Evolutionary conservation across 208 protist genomes (phyloP), one percentile per base, ranked within the genome.

Genomic region (Porcisia hertigi): DNA sequence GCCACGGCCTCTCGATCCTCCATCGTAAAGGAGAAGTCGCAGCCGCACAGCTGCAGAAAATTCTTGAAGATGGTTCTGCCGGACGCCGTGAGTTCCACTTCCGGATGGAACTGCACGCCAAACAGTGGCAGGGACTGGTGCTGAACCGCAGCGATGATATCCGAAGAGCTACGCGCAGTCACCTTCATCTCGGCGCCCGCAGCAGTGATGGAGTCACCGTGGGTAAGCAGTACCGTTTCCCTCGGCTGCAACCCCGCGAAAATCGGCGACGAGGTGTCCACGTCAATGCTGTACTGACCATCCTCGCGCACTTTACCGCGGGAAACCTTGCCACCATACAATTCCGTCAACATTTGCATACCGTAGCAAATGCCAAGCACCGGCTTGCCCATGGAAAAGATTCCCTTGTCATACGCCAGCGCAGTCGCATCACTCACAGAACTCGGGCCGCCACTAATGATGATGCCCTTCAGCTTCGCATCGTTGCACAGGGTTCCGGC

Each of bases 291-390:
- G 67, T 98, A 93, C 75, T 98, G 95, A n/a, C 98, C 98, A 75
- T 99, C 98, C 77, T 99, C 98, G 57, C 98, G 89, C 45, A 97
- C 81, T 9, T 65, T 79, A 14, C 94, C 97, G 34, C 81, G 81
- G 74, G 89, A 88, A 43, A 99, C 95, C n/a, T 73, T 84, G 34
- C 98, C 98, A 39, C 97, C 97, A 76, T 91, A 97, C 43, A 76
- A 52, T 43, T 82, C 80, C 63, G 90, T 88, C 54, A 99, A 81
- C 36, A 99, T 86, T 86, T 99, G 98, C 91, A 99, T 97, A n/a
- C 98, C 98, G 78, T 99, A 99, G 88, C 98, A 99, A 71, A 99
- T 99, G 73, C 98, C 98, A 1, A 99, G 79, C 7, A 99, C 80
- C 1, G 98, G 98, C 69, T 97, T 90, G 54, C 86, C 86, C 14